A percentile compares a stretch with the other conserved stretches of the same genome.
These are phyloP conservation scores for Yarrowia divulgata DNA, from an alignment of 805 yeast species.

Conservation along the genomic window DNA sequence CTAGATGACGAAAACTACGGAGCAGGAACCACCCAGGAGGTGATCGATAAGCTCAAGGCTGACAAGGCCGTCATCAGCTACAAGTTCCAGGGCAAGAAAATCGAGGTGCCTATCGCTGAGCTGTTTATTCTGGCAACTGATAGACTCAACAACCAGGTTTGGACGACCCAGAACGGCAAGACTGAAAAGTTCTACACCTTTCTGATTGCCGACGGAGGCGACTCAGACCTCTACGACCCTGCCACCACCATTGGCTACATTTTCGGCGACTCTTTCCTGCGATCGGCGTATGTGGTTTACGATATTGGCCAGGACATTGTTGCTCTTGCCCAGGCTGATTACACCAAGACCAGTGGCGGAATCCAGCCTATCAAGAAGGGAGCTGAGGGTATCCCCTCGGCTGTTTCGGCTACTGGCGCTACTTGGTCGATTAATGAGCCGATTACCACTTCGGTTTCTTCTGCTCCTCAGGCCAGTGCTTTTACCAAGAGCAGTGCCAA, in stretches of 20 bases:
- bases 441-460: too few species aligned
- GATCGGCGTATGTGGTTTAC: slow-evolving; percentile 69
- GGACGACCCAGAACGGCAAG: not conserved
- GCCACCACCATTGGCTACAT: not conserved
- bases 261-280: slow-evolving; percentile 69
- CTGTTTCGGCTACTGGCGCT: not conserved
- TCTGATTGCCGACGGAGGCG: not conserved
- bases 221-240: not conserved
- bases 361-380: slow-evolving; percentile 19
- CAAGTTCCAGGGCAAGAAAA: slow-evolving; percentile 30
- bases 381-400: slow-evolving; percentile 12
- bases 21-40: slow-evolving; percentile 1
- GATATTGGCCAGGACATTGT: slow-evolving; percentile 64
- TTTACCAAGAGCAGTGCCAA: too few species aligned
- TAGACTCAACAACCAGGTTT: not conserved
- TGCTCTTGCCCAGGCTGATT: slow-evolving; percentile 62
- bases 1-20: not conserved
- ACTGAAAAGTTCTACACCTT: not conserved
- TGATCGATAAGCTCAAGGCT: slow-evolving; percentile 8
- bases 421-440: not conserved
- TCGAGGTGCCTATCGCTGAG: not conserved
- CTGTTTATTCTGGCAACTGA: slow-evolving; percentile 3
- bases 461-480: too few species aligned
- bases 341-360: slow-evolving; percentile 18
- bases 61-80: slow-evolving; percentile 2